Percentiles rank a stretch among this genome's conserved stretches.
phyloP scores from a whole-genome alignment of 2,329 filamentous ascomycete species.

The Ceratocystis destructans region DNA sequence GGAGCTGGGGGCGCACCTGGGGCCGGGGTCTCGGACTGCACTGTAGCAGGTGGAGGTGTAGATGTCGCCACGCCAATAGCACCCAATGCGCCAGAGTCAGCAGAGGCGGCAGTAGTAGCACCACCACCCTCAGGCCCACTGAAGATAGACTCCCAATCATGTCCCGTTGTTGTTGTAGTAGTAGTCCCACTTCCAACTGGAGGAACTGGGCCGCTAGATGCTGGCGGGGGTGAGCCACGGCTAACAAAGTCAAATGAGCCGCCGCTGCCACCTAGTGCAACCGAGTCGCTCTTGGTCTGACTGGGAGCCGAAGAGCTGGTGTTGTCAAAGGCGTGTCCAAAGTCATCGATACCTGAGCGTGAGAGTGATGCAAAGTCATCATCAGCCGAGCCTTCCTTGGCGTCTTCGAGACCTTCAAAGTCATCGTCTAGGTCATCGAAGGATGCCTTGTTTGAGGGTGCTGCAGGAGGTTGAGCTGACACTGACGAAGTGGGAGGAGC shows the following conservation, averaged over 20 bases:
- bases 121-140: constrained; percentile 41
- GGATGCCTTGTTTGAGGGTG: constrained; percentile 34
- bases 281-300: constrained; percentile 40
- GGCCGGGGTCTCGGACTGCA: constrained; percentile 21
- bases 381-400: constrained; percentile 64
- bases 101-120: constrained; percentile 22
- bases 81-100: constrained; percentile 19
- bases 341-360: constrained; percentile 58
- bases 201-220: not conserved
- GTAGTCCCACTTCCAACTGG: constrained; percentile 18
- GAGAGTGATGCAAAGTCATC: constrained; percentile 68
- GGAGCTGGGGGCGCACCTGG: constrained; percentile 23
- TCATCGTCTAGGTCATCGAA: constrained; percentile 69
- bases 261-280: constrained; percentile 38
- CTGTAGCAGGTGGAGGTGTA: constrained; percentile 17
- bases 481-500: constrained; percentile 21
- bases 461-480: constrained; percentile 23
- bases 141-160: constrained; percentile 95
- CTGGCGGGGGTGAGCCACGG: constrained; percentile 22
- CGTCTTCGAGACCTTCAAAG: constrained; percentile 71
- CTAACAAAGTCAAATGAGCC: constrained; percentile 47
- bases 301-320: constrained; percentile 47
- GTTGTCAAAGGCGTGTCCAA: constrained; percentile 71
- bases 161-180: constrained; percentile 34
- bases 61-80: constrained; percentile 7